Evolutionary conservation across 352 stramenopile species (phyloP).

Genomic region (Phytophthora tubulina): DNA sequence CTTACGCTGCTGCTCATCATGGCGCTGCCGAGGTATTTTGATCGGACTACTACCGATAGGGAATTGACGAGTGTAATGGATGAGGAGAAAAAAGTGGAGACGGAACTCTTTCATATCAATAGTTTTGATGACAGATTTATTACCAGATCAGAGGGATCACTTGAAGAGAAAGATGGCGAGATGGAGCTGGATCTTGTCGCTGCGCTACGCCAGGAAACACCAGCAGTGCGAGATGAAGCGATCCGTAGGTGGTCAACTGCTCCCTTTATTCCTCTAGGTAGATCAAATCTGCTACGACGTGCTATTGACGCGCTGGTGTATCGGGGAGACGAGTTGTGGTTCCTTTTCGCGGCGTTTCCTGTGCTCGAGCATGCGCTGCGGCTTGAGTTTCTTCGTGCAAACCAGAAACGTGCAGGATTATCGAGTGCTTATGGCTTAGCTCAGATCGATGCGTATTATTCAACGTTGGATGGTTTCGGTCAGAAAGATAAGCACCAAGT

Average conservation of each 20-base stretch:
- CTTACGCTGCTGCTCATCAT: slow-evolving; percentile 62
- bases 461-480: slow-evolving; percentile 80
- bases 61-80: background rate
- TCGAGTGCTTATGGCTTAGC: slow-evolving; percentile 54
- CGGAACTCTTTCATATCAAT: slow-evolving; percentile 29
- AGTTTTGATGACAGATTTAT: slow-evolving; percentile 46
- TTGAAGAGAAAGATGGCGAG: background rate
- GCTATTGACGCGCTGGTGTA: slow-evolving; percentile 40
- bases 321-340: slow-evolving; percentile 57
- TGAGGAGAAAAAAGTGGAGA: background rate
- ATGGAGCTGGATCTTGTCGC: slow-evolving; percentile 14
- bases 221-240: background rate
- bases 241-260: slow-evolving; percentile 24
- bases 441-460: slow-evolving; percentile 82
- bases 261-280: slow-evolving; percentile 53
- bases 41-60: background rate
- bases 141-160: slow-evolving; percentile 1
- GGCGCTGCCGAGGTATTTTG: slow-evolving; percentile 42
- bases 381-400: slow-evolving; percentile 62
- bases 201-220: slow-evolving; percentile 16
- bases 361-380: slow-evolving; percentile 77
- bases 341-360: slow-evolving; percentile 65
- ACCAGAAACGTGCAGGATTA: slow-evolving; percentile 41
- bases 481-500: slow-evolving; percentile 85
- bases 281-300: slow-evolving; percentile 44